Percentiles rank a stretch among this genome's conserved stretches.
Evolutionary conservation across 2,329 filamentous ascomycete genomes (phyloP).

Genomic region (Penicillium sp.): DNA sequence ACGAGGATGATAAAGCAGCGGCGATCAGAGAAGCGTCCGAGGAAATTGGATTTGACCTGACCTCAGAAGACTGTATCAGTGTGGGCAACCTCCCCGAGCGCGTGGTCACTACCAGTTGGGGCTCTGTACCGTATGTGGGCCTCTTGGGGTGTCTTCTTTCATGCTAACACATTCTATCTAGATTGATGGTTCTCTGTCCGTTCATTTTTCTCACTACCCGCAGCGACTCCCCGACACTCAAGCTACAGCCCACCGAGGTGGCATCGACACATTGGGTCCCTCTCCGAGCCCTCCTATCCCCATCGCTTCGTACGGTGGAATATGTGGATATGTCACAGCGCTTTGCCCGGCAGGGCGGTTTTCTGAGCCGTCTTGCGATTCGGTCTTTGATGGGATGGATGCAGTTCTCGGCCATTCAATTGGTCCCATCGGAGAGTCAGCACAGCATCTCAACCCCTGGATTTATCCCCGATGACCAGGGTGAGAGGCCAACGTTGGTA

Average conservation of each 20-base stretch:
- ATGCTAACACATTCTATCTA: slow-evolving; percentile 28
- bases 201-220: slow-evolving; percentile 61
- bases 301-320: slow-evolving; percentile 56
- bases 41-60: slow-evolving; percentile 61
- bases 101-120: slow-evolving; percentile 62
- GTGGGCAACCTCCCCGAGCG: slow-evolving; percentile 62
- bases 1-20: slow-evolving; percentile 57
- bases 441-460: slow-evolving; percentile 52
- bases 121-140: slow-evolving; percentile 51
- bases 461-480: slow-evolving; percentile 41
- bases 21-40: slow-evolving; percentile 61
- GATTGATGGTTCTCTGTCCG: slow-evolving; percentile 64
- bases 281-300: slow-evolving; percentile 56
- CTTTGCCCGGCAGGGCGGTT: slow-evolving; percentile 53
- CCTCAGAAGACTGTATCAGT: slow-evolving; percentile 41
- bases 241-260: slow-evolving; percentile 63
- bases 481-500: slow-evolving; percentile 19
- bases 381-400: slow-evolving; percentile 59
- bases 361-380: slow-evolving; percentile 51
- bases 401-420: slow-evolving; percentile 60
- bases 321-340: slow-evolving; percentile 61
- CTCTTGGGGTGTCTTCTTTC: neutral
- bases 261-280: slow-evolving; percentile 66
- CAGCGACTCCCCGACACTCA: slow-evolving; percentile 52
- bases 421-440: slow-evolving; percentile 58